Evolutionary conservation across 2,329 filamentous ascomycete genomes (phyloP), one percentile per base, ranked within the genome.

Genomic region (Atkinsonella hypoxylon): DNA sequence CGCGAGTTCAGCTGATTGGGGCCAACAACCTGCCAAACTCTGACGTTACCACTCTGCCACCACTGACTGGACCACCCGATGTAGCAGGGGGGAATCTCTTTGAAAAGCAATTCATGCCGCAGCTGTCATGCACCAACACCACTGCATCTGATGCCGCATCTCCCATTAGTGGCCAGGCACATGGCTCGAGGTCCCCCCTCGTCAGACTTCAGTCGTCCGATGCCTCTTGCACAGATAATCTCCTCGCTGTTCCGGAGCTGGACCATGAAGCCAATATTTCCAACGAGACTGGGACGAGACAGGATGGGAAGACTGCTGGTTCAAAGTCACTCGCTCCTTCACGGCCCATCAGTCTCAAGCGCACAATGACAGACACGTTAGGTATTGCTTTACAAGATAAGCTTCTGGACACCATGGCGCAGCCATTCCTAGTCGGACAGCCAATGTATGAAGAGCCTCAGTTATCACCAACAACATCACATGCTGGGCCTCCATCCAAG

Each of bases 321-420:
- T 17, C 7, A 18, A 68, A 72, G 56, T 76, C 74, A 3, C 75
- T 79, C 17, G 78, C 81, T 30, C 55, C 69, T 15, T 78, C 80
- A 51, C 74, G 81, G 55, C 81, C 82, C 50, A 77, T 81, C 48
- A 86, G 68, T 51, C 68, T 96, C 55, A 94, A 90, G 69, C 81
- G 91, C 61, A 95, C 91, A 17, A 85, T 87, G 68, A 97, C 91
- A 15, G 91, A 97, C 65, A 80, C 87, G 20, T 79, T 80, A 48
- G 79, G 86, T 17, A 75, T 87, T 30, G 82, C 82, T 17, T 71
- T 94, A 56, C 87, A 94, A 66, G 83, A 85, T 59, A 91, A 85
- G 67, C 79, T 96, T 44, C 80, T 91, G 59, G 90, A 97, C 61
- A 84, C 85, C 47, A 75, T 96, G 67, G 83, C 89, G 22, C 84